Percentiles rank a stretch among this genome's conserved stretches.
Evolutionary conservation across 371 early-diverging fungal genomes (phyloP).

Genomic region (Conidiobolus incongruus): DNA sequence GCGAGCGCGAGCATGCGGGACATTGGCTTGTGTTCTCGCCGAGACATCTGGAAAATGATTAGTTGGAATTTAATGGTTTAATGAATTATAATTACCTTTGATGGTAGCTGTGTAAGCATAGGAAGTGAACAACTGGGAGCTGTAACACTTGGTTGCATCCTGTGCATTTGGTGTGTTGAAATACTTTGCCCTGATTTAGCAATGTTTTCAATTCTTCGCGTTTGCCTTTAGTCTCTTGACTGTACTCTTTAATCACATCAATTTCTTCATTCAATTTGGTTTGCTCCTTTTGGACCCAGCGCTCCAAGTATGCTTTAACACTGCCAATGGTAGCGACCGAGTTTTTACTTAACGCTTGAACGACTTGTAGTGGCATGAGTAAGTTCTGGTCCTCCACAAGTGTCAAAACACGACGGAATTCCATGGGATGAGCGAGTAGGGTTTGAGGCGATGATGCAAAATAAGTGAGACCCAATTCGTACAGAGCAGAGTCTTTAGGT

Average conservation of each 20-base stretch:
- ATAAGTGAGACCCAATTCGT: conserved; percentile 59
- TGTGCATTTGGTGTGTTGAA: conserved; percentile 75
- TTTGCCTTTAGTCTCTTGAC: conserved; percentile 53
- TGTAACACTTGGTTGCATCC: conserved; percentile 61
- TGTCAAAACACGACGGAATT: conserved; percentile 43
- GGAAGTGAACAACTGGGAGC: conserved; percentile 73
- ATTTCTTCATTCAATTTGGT: conserved; percentile 32
- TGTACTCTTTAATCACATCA: conserved; percentile 40
- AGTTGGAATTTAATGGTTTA: not conserved
- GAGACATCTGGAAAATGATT: not conserved
- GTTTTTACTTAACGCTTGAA: conserved; percentile 61
- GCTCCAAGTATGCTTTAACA: conserved; percentile 55
- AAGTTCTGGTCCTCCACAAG: conserved; percentile 67
- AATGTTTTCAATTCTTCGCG: conserved; percentile 59
- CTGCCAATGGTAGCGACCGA: conserved; percentile 67
- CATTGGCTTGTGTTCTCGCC: not conserved
- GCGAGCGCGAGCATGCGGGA: not conserved
- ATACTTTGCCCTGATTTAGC: conserved; percentile 31
- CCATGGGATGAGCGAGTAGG: conserved; percentile 20
- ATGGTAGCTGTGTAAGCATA: conserved; percentile 86
- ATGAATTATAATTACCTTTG: conserved; percentile 27
- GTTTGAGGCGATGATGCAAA: conserved; percentile 42
- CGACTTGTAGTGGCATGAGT: conserved; percentile 66
- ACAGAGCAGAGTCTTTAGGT: conserved; percentile 50
- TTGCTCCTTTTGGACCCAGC: conserved; percentile 45